Conservation (phyloP, 257 asterid species). For the Echites panduratus region DNA sequence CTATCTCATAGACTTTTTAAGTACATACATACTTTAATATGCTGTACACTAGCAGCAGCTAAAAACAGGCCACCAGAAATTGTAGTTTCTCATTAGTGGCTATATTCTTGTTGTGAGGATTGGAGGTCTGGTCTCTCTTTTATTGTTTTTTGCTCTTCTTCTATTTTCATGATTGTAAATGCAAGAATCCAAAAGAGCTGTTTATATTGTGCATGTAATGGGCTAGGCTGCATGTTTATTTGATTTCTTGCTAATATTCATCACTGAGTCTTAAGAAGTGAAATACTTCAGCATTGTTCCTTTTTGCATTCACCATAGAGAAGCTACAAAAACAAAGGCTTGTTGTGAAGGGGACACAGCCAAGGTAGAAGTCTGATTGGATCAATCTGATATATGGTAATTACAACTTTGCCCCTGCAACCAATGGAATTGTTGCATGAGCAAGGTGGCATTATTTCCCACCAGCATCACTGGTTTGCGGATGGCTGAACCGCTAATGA, state of each 20-base stretch:
- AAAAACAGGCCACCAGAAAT: neutral
- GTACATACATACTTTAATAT: neutral
- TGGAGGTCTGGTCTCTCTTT: neutral
- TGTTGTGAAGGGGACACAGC: too few species aligned
- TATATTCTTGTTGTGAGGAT: neutral
- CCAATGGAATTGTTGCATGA: neutral
- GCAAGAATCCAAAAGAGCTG: neutral
- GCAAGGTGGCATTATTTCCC: neutral
- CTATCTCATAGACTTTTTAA: neutral
- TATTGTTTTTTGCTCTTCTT: too few species aligned
- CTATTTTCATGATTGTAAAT: neutral
- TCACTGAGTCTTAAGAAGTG: neutral
- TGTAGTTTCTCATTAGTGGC: neutral
- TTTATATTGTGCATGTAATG: neutral
- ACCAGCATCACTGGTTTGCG: neutral
- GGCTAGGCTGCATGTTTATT: neutral
- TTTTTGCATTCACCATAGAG: neutral
- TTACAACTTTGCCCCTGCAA: too few species aligned
- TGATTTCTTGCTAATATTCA: neutral
- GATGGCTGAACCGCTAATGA: neutral
- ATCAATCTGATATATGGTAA: too few species aligned
- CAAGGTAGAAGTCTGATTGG: too few species aligned
- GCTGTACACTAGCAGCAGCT: slow-evolving; percentile 2
- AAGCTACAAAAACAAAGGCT: too few species aligned
- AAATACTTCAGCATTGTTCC: neutral